Evolutionary conservation across 768 basidiomycete species (phyloP).

Genomic region (Coprinopsis strossmayeri): DNA sequence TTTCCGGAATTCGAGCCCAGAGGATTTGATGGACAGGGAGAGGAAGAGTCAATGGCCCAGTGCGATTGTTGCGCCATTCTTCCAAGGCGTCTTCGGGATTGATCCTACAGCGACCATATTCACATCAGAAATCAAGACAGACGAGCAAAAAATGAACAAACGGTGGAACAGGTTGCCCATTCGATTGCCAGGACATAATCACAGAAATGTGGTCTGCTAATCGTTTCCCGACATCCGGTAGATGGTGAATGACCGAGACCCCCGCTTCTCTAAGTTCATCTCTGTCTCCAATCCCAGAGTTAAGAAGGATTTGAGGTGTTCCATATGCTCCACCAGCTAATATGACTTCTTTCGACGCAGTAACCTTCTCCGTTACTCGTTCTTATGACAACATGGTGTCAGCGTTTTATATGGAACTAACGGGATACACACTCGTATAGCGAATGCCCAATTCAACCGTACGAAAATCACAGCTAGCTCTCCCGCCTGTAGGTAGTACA

Average conservation of each 20-base stretch:
- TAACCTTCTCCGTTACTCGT: constrained; percentile 22
- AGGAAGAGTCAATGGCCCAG: constrained; percentile 16
- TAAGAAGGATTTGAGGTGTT: constrained; percentile 20
- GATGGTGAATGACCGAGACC: constrained; percentile 13
- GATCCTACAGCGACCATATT: neutral
- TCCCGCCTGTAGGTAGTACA: neutral
- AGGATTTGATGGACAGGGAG: constrained; percentile 14
- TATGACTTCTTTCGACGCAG: constrained; percentile 43
- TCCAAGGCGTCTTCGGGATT: constrained; percentile 4
- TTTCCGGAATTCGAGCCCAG: constrained; percentile 17
- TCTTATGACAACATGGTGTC: neutral
- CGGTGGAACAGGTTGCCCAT: neutral
- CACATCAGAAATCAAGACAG: constrained; percentile 2
- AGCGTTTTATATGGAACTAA: neutral
- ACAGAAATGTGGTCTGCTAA: constrained; percentile 15
- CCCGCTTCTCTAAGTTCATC: constrained; percentile 12
- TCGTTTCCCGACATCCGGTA: constrained; percentile 19
- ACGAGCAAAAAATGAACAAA: neutral
- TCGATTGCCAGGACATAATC: no score
- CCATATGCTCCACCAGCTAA: constrained; percentile 23
- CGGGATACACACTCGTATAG: neutral
- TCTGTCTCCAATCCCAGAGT: constrained; percentile 21
- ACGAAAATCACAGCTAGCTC: neutral
- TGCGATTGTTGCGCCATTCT: constrained; percentile 18
- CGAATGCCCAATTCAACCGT: constrained; percentile 4